Base-by-base conservation (phyloP, 2,329 filamentous ascomycete genomes). In the Pezicula radicicola region DNA sequence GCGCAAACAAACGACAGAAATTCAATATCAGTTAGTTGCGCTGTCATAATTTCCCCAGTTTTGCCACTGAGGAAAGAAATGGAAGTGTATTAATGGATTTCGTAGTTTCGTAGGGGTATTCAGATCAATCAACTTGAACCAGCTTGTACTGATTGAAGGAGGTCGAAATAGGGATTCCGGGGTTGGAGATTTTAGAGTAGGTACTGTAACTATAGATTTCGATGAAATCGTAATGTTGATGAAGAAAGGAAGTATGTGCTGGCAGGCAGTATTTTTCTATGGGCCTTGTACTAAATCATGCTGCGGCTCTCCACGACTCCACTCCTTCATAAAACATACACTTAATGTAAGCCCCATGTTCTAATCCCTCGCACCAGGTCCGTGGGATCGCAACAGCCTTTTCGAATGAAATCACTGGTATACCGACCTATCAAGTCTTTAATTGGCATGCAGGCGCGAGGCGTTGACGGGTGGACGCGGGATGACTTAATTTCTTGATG, bases 401-500 rank as follows among this genome's bases (percentile, higher is more conserved):
- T n/a, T n/a, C n/a, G n/a, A n/a, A n/a, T n/a, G n/a, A n/a, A n/a
- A n/a, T n/a, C n/a, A n/a, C n/a, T n/a, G n/a, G n/a, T n/a, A n/a
- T 21, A 3, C 21, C 3, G 5, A 21, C 21, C 21, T 21, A 3
- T 5, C 21, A 21, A 5, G 5, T 21, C 21, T 21, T 21, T 54
- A 21, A 47, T 51, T 40, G 46, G 46, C 30, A 64, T 61, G 18
- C 59, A 59, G 10, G 55, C 55, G 51, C 62, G 21, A 15, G 19
- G 13, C 4, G 42, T 25, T 43, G 21, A 33, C 18, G 25, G 27
- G 27, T 13, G 15, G 6, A 25, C 27, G 30, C 36, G 18, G 10
- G 35, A 27, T 30, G n/a, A 43, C 30, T 8, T 55, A 68, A 67
- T 60, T 73, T 72, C 55, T 68, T 70, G 8, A 73, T 58, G 3